phyloP scores from a whole-genome alignment of 2,329 filamentous ascomycete genomes.

The Aureobasidium sp. region DNA sequence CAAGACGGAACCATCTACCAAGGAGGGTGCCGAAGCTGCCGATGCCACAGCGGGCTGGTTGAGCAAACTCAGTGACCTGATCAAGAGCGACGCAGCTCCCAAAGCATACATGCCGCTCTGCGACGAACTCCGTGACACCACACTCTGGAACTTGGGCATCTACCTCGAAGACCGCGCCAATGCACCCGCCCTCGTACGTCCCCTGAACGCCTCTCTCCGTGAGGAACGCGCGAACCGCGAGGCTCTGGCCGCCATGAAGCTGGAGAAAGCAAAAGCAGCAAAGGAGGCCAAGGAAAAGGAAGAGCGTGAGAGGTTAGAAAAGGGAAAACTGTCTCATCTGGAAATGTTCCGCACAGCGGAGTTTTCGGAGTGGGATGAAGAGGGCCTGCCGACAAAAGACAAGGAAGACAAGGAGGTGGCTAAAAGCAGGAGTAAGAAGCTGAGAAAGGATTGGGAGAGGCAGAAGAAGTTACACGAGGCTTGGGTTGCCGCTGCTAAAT shows the following conservation, averaged over 20 bases:
- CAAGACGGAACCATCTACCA: constrained; percentile 16
- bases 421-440: constrained; percentile 70
- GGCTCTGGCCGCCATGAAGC: constrained; percentile 42
- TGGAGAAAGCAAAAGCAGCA: constrained; percentile 34
- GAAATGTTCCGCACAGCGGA: constrained; percentile 52
- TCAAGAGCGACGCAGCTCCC: constrained; percentile 42
- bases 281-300: constrained; percentile 41
- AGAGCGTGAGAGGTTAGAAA: constrained; percentile 41
- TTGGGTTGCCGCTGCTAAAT: constrained; percentile 27
- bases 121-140: constrained; percentile 69
- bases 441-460: constrained; percentile 81
- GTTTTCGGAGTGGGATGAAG: constrained; percentile 72
- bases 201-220: constrained; percentile 42
- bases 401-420: constrained; percentile 70
- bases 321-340: constrained; percentile 47
- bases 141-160: constrained; percentile 73
- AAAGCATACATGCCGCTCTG: constrained; percentile 69
- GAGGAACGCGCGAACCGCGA: constrained; percentile 45
- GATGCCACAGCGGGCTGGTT: constrained; percentile 44
- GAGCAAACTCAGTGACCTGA: constrained; percentile 51
- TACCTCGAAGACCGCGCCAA: constrained; percentile 75
- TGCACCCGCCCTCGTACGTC: constrained; percentile 63
- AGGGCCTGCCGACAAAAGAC: constrained; percentile 70
- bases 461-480: constrained; percentile 80
- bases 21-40: constrained; percentile 33